These are phyloP conservation scores for Salvia sclarea DNA, from an alignment of 305 asterid species.

Conservation along the genomic window DNA sequence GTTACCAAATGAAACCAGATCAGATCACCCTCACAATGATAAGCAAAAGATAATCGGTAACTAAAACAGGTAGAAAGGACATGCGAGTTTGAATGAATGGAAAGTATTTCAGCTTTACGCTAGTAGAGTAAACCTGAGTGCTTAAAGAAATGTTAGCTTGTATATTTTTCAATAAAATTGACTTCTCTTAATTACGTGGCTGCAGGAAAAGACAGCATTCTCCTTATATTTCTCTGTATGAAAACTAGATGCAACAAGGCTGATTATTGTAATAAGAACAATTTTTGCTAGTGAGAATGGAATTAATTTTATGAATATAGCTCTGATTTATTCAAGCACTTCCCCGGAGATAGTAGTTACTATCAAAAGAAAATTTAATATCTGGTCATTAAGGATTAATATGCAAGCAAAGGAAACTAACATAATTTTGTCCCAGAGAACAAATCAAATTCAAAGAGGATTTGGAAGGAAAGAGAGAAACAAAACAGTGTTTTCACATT, in stretches of 20 bases:
- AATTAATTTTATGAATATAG: conserved; percentile 6
- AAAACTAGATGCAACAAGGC: conserved; percentile 15
- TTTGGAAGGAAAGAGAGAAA: conserved; percentile 15
- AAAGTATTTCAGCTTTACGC: conserved; percentile 2
- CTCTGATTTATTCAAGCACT: conserved; percentile 6
- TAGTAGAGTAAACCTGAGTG: conserved; percentile 1
- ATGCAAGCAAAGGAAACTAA: conserved; percentile 2
- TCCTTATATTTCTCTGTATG: not conserved
- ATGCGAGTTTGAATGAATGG: not conserved
- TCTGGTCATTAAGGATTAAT: not conserved
- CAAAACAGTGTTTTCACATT: conserved; percentile 12
- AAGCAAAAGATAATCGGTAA: not conserved
- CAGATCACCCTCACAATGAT: not conserved
- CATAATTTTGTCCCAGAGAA: conserved; percentile 10
- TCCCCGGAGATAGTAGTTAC: not conserved
- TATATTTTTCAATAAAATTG: not conserved
- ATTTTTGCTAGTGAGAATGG: not conserved
- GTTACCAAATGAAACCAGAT: conserved; percentile 25
- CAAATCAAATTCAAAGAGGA: not conserved
- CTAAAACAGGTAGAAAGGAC: conserved; percentile 10
- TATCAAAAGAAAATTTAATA: not conserved
- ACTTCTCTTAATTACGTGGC: conserved; percentile 10
- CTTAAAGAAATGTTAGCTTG: not conserved
- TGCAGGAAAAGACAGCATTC: not conserved
- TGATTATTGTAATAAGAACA: not conserved